These are phyloP conservation scores for Ceratobasidium sp. DNA, from an alignment of 1,284 basidiomycete genomes.

Conservation along the genomic window DNA sequence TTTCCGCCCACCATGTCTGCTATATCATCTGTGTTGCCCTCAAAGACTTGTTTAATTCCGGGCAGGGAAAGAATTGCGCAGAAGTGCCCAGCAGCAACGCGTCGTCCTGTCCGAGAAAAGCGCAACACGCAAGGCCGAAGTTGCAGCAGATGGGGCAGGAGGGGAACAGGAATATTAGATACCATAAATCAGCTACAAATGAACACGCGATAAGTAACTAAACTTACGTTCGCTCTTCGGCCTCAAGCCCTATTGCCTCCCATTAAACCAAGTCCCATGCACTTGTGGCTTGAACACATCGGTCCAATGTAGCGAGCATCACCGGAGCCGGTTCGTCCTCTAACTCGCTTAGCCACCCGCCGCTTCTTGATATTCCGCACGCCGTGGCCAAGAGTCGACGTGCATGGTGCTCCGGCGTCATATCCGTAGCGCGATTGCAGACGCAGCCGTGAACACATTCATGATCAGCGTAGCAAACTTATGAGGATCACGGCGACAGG, in stretches of 20 bases:
- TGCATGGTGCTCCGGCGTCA: constrained; percentile 36
- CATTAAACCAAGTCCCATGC: constrained; percentile 79
- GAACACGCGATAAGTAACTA: constrained; percentile 35
- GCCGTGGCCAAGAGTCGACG: constrained; percentile 11
- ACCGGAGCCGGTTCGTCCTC: constrained; percentile 36
- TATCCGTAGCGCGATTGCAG: constrained; percentile 31
- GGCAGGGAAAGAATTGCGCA: constrained; percentile 68
- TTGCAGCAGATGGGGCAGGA: constrained; percentile 58
- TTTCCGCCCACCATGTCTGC: constrained; percentile 48
- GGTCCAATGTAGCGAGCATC: constrained; percentile 71
- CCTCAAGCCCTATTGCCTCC: constrained; percentile 73
- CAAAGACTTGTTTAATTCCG: constrained; percentile 82
- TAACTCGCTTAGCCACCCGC: constrained; percentile 40
- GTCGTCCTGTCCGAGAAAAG: constrained; percentile 77
- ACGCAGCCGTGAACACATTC: constrained; percentile 20
- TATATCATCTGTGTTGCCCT: constrained; percentile 67
- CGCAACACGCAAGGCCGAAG: constrained; percentile 72
- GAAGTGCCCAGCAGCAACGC: constrained; percentile 67
- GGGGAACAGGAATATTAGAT: constrained; percentile 56
- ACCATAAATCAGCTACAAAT: constrained; percentile 25
- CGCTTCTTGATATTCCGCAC: no score
- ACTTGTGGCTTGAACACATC: constrained; percentile 73
- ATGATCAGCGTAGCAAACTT: constrained; percentile 14
- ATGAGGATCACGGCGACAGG: constrained; percentile 35
- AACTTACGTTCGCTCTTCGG: constrained; percentile 73